Evolutionary conservation across 495 filamentous ascomycete genomes (phyloP).

Genomic region (Diplogelasinospora grovesii): DNA sequence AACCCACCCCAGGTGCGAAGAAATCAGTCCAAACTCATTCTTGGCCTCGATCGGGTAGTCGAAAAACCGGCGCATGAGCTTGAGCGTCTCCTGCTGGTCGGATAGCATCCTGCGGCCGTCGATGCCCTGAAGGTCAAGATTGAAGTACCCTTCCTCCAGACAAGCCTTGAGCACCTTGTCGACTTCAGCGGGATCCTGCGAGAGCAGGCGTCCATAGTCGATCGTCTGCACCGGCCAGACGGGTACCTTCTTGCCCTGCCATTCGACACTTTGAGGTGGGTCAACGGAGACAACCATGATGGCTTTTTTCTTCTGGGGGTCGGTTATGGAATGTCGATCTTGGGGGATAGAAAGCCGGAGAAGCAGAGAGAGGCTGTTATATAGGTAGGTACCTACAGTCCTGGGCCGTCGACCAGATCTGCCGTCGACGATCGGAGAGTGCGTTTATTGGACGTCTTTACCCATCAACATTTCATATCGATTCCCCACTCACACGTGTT

Average conservation of each 20-base stretch:
- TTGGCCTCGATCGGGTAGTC: conserved; percentile 40
- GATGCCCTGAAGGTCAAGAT: conserved; percentile 45
- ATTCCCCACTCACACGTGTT: no score
- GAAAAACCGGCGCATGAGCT: conserved; percentile 49
- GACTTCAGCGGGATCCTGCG: conserved; percentile 40
- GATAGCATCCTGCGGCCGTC: conserved; percentile 41
- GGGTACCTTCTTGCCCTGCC: conserved; percentile 46
- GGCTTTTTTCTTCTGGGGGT: no score
- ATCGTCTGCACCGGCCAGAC: conserved; percentile 44
- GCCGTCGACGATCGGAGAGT: no score
- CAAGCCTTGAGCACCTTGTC: conserved; percentile 44
- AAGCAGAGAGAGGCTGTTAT: no score
- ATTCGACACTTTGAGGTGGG: conserved; percentile 37
- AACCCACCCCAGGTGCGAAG: conserved; percentile 40
- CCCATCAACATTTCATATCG: no score
- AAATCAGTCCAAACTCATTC: conserved; percentile 43
- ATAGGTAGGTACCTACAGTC: no score
- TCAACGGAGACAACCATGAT: conserved; percentile 39
- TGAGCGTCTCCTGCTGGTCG: conserved; percentile 40
- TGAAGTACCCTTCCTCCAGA: conserved; percentile 48
- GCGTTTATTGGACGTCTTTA: no score
- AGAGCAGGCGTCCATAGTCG: conserved; percentile 41
- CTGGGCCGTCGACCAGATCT: no score
- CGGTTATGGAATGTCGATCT: no score
- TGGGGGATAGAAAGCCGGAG: no score